phyloP scores from a whole-genome alignment of 2,329 filamentous ascomycete genomes.

The Alternaria triticimaculans region DNA sequence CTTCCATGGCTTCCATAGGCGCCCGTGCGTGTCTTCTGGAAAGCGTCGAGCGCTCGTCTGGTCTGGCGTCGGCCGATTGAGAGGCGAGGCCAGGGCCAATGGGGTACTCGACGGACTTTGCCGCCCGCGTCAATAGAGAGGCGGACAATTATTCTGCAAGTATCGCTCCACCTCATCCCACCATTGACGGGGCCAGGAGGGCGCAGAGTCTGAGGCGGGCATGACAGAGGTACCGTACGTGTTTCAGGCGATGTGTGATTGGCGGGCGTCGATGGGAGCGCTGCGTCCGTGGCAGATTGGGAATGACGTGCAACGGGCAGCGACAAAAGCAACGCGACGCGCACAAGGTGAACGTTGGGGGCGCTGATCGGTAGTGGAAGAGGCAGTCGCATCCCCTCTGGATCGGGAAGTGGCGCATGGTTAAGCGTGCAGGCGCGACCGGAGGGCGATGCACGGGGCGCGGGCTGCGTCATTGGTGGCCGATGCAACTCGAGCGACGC shows the following conservation, averaged over 20 bases:
- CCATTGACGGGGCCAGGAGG: not conserved
- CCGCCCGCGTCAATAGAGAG: conserved; percentile 7
- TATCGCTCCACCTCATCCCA: conserved; percentile 10
- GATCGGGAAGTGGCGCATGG: conserved; percentile 15
- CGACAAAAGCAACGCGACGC: not conserved
- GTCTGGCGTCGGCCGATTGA: conserved; percentile 19
- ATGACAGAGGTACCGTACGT: conserved; percentile 18
- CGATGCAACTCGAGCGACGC: not conserved
- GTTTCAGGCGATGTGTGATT: not conserved
- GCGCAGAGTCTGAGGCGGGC: conserved; percentile 24
- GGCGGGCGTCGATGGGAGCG: not conserved
- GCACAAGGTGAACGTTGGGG: not conserved
- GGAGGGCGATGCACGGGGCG: conserved; percentile 8
- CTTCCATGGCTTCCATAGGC: conserved; percentile 14
- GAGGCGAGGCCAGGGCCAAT: conserved; percentile 5
- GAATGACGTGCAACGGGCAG: conserved; percentile 16
- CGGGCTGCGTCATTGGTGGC: conserved; percentile 22
- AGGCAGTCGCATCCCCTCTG: conserved; percentile 10
- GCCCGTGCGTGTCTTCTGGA: conserved; percentile 31
- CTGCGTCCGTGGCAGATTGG: conserved; percentile 10
- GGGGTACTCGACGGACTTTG: conserved; percentile 12
- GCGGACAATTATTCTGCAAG: conserved; percentile 2
- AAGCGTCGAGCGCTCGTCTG: conserved; percentile 12
- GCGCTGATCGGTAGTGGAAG: not conserved
- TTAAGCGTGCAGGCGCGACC: conserved; percentile 3